Evolutionary conservation across 2,329 filamentous ascomycete species (phyloP), one percentile per base, ranked within the genome.

Genomic region (Aureobasidium zeae): DNA sequence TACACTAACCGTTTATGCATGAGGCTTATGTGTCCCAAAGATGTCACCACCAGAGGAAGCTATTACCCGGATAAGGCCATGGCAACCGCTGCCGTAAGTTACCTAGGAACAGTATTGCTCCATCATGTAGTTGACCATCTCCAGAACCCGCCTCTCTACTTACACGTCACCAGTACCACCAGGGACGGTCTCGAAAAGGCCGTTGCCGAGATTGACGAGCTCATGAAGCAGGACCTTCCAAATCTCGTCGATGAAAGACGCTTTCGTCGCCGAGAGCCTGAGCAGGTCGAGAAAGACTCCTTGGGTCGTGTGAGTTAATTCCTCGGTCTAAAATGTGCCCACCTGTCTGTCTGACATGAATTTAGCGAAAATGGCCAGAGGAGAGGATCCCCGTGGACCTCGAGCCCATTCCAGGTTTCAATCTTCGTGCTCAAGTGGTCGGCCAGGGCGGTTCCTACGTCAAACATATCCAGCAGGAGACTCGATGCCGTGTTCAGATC

Each of bases 61-160:
- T 98, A 96, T 62, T 93, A 91, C 57, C 91, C 91, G 2, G 93
- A 96, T 67, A 96, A 95, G 70, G 88, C 76, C 70, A 91, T 98
- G 87, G 87, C 91, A 24, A 95, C 88, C 11, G 79, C 88, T 45
- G 77, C 86, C 62, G 91, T 95, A 75, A 71, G 83, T 72, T 36
- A 19, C 31, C 3, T 16, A n/a, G 22, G 16, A 17, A 31, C 8
- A 17, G 6, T 11, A 11, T 19, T 22, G 24, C 21, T 24, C 5
- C 16, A 4, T 21, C 17, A 35, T 37, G 32, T 46, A 16, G 46
- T 29, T 48, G 28, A 38, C 28, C 5, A 15, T 26, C 19, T 42
- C 17, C 53, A 94, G 88, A 89, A 86, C 55, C 91, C 91, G 6
- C 91, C 91, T 2, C 72, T 98, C 12, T 95, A 94, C 60, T 81